Evolutionary conservation across 306 rosid genomes (phyloP).

Genomic region (Macrotyloma uniflorum): DNA sequence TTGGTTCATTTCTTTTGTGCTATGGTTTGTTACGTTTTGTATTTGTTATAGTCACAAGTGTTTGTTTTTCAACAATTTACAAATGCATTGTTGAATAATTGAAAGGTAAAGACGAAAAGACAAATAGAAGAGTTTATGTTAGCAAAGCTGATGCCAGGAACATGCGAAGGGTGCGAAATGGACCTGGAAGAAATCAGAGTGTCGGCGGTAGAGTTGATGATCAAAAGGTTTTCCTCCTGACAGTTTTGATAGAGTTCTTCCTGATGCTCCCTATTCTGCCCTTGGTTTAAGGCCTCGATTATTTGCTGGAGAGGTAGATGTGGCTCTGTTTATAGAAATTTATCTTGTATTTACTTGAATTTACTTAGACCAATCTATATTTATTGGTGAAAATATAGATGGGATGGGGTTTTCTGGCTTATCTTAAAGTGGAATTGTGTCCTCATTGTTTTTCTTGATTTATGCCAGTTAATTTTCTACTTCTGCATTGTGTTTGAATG

Average conservation of each 20-base stretch:
- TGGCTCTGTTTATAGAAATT: slow-evolving; percentile 11
- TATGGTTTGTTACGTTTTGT: slow-evolving; percentile 20
- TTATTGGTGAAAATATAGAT: background rate
- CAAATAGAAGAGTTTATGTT: slow-evolving; percentile 53
- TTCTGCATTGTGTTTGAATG: background rate
- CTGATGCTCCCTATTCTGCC: slow-evolving; percentile 98
- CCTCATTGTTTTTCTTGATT: slow-evolving; percentile 11
- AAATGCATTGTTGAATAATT: slow-evolving; percentile 40
- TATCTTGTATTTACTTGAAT: background rate
- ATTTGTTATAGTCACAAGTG: slow-evolving; percentile 20
- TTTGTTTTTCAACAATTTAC: slow-evolving; percentile 24
- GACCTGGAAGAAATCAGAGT: slow-evolving; percentile 86
- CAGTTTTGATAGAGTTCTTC: slow-evolving; percentile 98
- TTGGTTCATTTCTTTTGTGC: slow-evolving; percentile 21
- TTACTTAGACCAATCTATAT: background rate
- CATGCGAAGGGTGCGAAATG: slow-evolving; percentile 68
- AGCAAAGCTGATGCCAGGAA: slow-evolving; percentile 77
- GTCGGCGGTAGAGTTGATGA: slow-evolving; percentile 72
- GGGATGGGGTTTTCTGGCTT: slow-evolving; percentile 7
- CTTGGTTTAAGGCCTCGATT: slow-evolving; percentile 94
- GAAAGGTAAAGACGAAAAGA: slow-evolving; percentile 53
- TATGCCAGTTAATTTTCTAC: background rate
- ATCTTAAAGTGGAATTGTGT: slow-evolving; percentile 29
- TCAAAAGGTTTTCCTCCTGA: slow-evolving; percentile 83
- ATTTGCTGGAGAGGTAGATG: slow-evolving; percentile 83